phyloP scores from a whole-genome alignment of 139 green algal species.

The Tetraselmis striata region DNA sequence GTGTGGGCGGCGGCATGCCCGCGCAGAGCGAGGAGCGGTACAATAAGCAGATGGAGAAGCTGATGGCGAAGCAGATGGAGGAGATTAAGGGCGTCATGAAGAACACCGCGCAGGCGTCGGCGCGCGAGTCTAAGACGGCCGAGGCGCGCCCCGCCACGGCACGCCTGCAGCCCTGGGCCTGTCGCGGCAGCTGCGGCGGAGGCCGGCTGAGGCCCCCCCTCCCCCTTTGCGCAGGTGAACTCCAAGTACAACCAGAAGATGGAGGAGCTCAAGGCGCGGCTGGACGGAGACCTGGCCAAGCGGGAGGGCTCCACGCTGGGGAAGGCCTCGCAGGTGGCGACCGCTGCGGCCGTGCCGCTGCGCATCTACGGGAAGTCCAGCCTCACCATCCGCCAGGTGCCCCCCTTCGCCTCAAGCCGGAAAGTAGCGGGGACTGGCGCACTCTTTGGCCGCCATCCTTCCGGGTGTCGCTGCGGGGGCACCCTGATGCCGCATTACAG shows the following conservation, averaged over 20 bases:
- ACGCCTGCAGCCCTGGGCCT: too few species aligned
- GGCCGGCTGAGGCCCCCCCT: too few species aligned
- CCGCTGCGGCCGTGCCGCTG: slow-evolving; percentile 7
- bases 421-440: neutral
- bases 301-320: neutral
- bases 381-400: neutral
- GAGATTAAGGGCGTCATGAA: slow-evolving; percentile 21
- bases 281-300: neutral
- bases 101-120: neutral
- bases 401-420: neutral
- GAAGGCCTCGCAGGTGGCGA: slow-evolving; percentile 4
- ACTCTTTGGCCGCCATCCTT: too few species aligned
- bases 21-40: slow-evolving; percentile 2
- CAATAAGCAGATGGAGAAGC: slow-evolving; percentile 17
- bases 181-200: too few species aligned
- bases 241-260: neutral
- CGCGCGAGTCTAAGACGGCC: slow-evolving; percentile 8
- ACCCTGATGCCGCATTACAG: too few species aligned
- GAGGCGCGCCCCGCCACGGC: too few species aligned
- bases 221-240: neutral
- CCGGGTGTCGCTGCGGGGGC: too few species aligned
- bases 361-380: slow-evolving; percentile 15
- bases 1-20: too few species aligned
- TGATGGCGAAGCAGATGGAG: slow-evolving; percentile 12
- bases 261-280: neutral